Conservation (phyloP, 768 basidiomycete species). For the Gloeopeniophorella convolvens region DNA sequence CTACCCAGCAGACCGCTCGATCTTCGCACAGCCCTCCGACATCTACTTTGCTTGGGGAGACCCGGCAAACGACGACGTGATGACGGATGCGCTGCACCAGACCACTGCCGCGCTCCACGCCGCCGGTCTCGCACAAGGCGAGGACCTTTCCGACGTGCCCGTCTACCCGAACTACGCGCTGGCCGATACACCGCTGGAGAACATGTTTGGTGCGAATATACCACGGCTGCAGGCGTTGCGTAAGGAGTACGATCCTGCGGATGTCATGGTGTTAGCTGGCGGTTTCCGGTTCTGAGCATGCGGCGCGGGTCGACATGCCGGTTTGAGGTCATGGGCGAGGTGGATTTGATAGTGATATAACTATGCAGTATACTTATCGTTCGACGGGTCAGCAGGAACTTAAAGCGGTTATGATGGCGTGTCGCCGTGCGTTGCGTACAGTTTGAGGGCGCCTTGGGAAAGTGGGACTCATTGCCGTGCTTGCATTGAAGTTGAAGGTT, state of each 20-base stretch:
- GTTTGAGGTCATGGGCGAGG: too few relatives aligned
- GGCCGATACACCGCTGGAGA: slow-evolving; percentile 9
- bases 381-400: too few relatives aligned
- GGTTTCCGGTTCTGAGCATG: slow-evolving; percentile 24
- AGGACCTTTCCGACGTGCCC: slow-evolving; percentile 11
- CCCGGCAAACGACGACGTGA: slow-evolving; percentile 32
- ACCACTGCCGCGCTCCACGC: neutral
- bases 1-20: slow-evolving; percentile 12
- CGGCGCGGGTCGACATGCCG: too few relatives aligned
- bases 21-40: neutral
- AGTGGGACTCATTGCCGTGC: too few relatives aligned
- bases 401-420: too few relatives aligned
- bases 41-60: neutral
- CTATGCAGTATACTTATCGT: too few relatives aligned
- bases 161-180: slow-evolving; percentile 21
- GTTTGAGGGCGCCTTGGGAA: too few relatives aligned
- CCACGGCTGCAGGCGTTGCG: slow-evolving; percentile 7
- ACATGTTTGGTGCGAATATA: slow-evolving; percentile 19
- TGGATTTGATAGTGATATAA: too few relatives aligned
- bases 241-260: slow-evolving; percentile 14
- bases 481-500: too few relatives aligned
- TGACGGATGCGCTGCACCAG: slow-evolving; percentile 34
- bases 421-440: too few relatives aligned
- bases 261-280: slow-evolving; percentile 22
- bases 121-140: slow-evolving; percentile 20